Evolutionary conservation across 2,329 filamentous ascomycete genomes (phyloP), one percentile per base, ranked within the genome.

Genomic region (Pseudocercospora pini-densiflorae): DNA sequence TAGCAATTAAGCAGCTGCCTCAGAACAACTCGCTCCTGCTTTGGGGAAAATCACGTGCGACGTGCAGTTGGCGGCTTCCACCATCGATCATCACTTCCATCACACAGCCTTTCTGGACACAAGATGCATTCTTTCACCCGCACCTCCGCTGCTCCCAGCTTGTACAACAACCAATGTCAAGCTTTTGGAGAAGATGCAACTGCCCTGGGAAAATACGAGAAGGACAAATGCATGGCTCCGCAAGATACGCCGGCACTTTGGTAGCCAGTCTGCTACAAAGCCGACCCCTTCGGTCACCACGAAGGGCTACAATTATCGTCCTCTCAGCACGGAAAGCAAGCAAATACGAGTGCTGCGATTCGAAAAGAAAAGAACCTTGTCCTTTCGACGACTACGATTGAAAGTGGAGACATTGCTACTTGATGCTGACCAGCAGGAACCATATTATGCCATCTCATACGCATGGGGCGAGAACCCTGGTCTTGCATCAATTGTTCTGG

Each of bases 391-490:
- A 21, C 7, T 49, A 5, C 45, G 19, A 21, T 40, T 59, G 31
- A 43, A 43, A 6, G n/a, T 59, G 14, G 24, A 59, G n/a, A 59
- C 27, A 4, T 19, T 58, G 23, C 5, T 16, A 3, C 14, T 61
- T 16, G 12, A 23, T 7, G 23, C 3, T 16, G 36, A 23, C 14
- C 5, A 19, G 6, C 43, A 5, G 1, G 27, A 16, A 21, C 27
- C 47, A 16, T 63, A 59, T 12, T 49, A 51, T 29, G 40, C 53
- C 40, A 59, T 63, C n/a, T 63, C 61, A 14, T 63, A 63, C n/a
- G 47, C 53, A 4, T 63, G 61, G 61, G 61, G 53, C 24, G 53
- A 47, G 3, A 51, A 58, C 4, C 61, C 61, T 14, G 61, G 54
- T 8, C n/a, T 24, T n/a, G 53, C 61, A 12, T 21, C n/a, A 16